phyloP scores from a whole-genome alignment of 257 asterid genomes.

The Gentiana dahurica region DNA sequence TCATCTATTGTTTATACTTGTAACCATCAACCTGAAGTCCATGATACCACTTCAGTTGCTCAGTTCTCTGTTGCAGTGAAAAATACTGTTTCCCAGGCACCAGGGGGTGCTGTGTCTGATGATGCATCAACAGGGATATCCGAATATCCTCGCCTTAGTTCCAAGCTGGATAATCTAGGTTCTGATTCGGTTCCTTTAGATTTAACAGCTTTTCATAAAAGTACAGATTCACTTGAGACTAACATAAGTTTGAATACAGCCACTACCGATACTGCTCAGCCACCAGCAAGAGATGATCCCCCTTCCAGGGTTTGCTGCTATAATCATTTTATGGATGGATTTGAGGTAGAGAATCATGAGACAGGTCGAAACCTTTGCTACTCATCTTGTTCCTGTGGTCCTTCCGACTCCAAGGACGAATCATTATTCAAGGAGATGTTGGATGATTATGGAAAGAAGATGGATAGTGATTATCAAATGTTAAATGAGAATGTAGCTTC shows the following conservation, averaged over 20 bases:
- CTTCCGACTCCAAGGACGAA: constrained; percentile 15
- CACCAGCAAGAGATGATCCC: constrained; percentile 22
- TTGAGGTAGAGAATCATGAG: constrained; percentile 12
- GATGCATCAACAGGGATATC: constrained; percentile 11
- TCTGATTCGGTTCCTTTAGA: constrained; percentile 21
- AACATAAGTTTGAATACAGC: constrained; percentile 19
- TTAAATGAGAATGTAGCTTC: constrained; percentile 14
- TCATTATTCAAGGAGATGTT: constrained; percentile 15
- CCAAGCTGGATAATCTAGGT: constrained; percentile 29
- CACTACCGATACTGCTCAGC: constrained; percentile 20
- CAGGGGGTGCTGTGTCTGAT: constrained; percentile 9
- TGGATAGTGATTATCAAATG: constrained; percentile 18
- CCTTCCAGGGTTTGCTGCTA: constrained; percentile 21
- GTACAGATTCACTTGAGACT: constrained; percentile 22
- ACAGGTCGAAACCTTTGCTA: constrained; percentile 14
- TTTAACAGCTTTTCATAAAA: constrained; percentile 18
- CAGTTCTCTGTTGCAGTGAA: constrained; percentile 7
- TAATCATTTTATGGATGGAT: constrained; percentile 21
- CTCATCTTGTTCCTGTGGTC: constrained; percentile 17
- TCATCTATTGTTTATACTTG: constrained; percentile 7
- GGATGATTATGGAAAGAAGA: constrained; percentile 17
- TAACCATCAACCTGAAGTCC: constrained; percentile 14
- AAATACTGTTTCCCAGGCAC: constrained; percentile 11
- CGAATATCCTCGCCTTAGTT: constrained; percentile 16
- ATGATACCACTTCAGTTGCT: constrained; percentile 1